Percentiles rank a stretch among this genome's conserved stretches.
Conservation (phyloP, 805 yeast genomes). For the Kurtzmaniella cleridarum region DNA sequence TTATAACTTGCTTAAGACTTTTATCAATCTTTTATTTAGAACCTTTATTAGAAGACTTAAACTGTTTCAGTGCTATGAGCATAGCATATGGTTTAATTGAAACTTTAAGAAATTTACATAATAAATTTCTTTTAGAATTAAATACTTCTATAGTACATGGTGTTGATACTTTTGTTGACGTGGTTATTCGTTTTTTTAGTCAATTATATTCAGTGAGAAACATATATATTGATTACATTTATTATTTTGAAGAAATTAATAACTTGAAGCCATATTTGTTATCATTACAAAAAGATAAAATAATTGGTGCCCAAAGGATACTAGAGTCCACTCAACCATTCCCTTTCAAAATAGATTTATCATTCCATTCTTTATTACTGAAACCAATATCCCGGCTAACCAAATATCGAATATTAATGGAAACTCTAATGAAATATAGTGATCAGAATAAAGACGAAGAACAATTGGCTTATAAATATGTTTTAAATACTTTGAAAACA, state of each 20-base stretch:
- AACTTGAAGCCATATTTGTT: too few relatives aligned
- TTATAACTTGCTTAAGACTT: slow-evolving; percentile 39
- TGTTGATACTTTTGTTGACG: too few relatives aligned
- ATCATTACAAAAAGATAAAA: slow-evolving; percentile 4
- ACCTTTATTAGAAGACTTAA: slow-evolving; percentile 17
- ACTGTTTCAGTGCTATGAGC: background rate
- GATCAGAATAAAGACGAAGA: background rate
- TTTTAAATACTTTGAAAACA: slow-evolving; percentile 9
- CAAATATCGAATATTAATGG: slow-evolving; percentile 48
- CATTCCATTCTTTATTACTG: slow-evolving; percentile 49
- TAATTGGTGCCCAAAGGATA: slow-evolving; percentile 25
- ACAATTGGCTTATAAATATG: slow-evolving; percentile 4
- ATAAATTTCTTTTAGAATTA: too few relatives aligned
- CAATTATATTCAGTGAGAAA: too few relatives aligned
- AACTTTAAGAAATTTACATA: too few relatives aligned
- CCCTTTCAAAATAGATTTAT: slow-evolving; percentile 36
- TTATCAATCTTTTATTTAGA: slow-evolving; percentile 40
- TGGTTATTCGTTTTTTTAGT: too few relatives aligned
- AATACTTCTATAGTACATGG: too few relatives aligned
- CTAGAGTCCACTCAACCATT: slow-evolving; percentile 39
- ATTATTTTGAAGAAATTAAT: too few relatives aligned
- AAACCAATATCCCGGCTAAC: slow-evolving; percentile 47
- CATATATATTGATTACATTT: too few relatives aligned
- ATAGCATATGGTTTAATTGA: background rate
- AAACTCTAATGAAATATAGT: slow-evolving; percentile 29